These are phyloP conservation scores for Chrysanthemum lavandulifolium DNA, from an alignment of 129 eudicot species.

Conservation along the genomic window DNA sequence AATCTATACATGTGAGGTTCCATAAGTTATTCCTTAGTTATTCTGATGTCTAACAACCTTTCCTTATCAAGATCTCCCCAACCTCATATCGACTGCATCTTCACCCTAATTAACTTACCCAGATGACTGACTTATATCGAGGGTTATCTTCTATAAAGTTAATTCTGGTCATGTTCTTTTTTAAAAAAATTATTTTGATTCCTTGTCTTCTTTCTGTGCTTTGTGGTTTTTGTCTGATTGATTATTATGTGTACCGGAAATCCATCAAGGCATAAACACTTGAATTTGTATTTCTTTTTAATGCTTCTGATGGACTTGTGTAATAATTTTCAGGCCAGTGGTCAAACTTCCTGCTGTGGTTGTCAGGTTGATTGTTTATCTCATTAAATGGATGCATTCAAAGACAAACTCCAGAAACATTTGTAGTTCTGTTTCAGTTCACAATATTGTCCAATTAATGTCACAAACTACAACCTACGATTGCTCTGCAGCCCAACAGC, in stretches of 20 bases:
- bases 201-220: background rate
- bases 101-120: conserved; percentile 1
- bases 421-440: conserved; percentile 35
- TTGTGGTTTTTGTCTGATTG: background rate
- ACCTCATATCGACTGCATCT: conserved; percentile 13
- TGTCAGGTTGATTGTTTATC: conserved; percentile 31
- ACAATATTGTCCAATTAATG: conserved; percentile 50
- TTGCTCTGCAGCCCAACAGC: conserved; percentile 77
- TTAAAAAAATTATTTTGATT: background rate
- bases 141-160: conserved; percentile 5
- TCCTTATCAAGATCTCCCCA: background rate
- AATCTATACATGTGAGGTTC: conserved; percentile 8
- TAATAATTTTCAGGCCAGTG: conserved; percentile 54
- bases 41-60: conserved; percentile 12
- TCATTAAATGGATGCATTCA: conserved; percentile 49
- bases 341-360: conserved; percentile 57
- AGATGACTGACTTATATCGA: conserved; percentile 16
- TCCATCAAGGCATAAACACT: background rate
- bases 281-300: background rate
- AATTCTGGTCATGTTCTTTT: background rate
- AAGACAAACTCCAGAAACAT: conserved; percentile 41
- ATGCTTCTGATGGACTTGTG: conserved; percentile 17
- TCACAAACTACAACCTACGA: conserved; percentile 59
- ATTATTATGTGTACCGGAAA: conserved; percentile 5
- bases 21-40: background rate